Conservation (phyloP, 1,284 basidiomycete genomes). For the Golubevia pallescens region DNA sequence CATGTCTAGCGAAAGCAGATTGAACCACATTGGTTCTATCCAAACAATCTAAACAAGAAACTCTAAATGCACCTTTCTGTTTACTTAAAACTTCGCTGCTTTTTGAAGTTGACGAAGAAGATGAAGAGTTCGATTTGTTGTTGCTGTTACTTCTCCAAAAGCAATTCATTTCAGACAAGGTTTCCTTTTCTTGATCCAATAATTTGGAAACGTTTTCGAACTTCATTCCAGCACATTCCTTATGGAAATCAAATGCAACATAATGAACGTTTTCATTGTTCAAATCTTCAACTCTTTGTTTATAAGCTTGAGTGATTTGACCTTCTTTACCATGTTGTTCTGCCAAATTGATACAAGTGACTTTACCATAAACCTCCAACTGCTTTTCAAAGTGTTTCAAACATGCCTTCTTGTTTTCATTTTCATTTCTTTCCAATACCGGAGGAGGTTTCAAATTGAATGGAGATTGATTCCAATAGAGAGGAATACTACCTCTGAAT, state of each 20-base stretch:
- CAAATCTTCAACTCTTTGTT: constrained; percentile 73
- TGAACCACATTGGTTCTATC: constrained; percentile 81
- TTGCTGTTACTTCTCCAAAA: constrained; percentile 15
- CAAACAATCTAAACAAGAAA: constrained; percentile 89
- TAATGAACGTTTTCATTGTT: constrained; percentile 68
- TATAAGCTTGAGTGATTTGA: constrained; percentile 78
- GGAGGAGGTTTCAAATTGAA: constrained; percentile 86
- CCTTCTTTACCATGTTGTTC: constrained; percentile 89
- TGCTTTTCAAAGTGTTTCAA: constrained; percentile 78
- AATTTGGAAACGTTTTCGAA: constrained; percentile 87
- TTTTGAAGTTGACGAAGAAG: constrained; percentile 68
- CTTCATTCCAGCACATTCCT: constrained; percentile 88
- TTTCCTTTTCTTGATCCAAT: constrained; percentile 73
- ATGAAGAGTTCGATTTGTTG: no score
- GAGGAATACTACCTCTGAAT: constrained; percentile 86
- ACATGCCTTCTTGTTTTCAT: constrained; percentile 76
- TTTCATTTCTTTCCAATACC: constrained; percentile 76
- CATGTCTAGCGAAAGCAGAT: constrained; percentile 84
- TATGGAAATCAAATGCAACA: constrained; percentile 88
- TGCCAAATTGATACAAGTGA: constrained; percentile 73
- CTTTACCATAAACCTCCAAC: constrained; percentile 70
- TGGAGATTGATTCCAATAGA: constrained; percentile 80
- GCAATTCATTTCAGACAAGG: constrained; percentile 72
- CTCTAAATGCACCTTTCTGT: constrained; percentile 82
- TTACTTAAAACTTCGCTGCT: constrained; percentile 75